These are phyloP conservation scores for Parietaria judaica DNA, from an alignment of 306 rosid species.

Conservation along the genomic window DNA sequence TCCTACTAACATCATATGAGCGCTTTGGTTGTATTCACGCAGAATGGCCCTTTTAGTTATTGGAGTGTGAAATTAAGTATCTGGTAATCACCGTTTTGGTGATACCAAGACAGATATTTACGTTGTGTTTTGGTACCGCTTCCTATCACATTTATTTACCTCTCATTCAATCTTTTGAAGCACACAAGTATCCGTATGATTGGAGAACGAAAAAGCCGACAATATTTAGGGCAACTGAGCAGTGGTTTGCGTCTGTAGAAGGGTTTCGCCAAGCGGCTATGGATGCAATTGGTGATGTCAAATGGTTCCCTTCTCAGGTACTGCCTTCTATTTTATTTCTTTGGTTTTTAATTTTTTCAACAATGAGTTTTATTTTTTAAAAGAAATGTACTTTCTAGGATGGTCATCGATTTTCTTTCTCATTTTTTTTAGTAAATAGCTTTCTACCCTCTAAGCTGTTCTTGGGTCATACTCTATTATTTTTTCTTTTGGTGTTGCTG, in stretches of 20 bases:
- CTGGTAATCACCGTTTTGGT: too few relatives aligned
- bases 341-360: neutral
- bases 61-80: too few relatives aligned
- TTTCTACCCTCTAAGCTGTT: neutral
- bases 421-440: neutral
- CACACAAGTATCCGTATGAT: constrained; percentile 97
- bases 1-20: too few relatives aligned
- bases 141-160: neutral
- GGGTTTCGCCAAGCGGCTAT: constrained; percentile 78
- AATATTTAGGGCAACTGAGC: constrained; percentile 97
- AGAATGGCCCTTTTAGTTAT: too few relatives aligned
- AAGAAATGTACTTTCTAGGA: too few relatives aligned
- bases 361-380: neutral
- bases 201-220: constrained; percentile 98
- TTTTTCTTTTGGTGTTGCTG: too few relatives aligned
- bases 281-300: constrained; percentile 71
- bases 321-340: neutral
- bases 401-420: neutral
- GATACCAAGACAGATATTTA: too few relatives aligned
- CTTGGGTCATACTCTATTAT: neutral
- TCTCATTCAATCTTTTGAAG: constrained; percentile 37
- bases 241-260: constrained; percentile 99
- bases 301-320: constrained; percentile 98
- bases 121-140: too few relatives aligned
- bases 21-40: too few relatives aligned